phyloP scores from a whole-genome alignment of 2,329 filamentous ascomycete genomes.

The Sporothrix curviconia region DNA sequence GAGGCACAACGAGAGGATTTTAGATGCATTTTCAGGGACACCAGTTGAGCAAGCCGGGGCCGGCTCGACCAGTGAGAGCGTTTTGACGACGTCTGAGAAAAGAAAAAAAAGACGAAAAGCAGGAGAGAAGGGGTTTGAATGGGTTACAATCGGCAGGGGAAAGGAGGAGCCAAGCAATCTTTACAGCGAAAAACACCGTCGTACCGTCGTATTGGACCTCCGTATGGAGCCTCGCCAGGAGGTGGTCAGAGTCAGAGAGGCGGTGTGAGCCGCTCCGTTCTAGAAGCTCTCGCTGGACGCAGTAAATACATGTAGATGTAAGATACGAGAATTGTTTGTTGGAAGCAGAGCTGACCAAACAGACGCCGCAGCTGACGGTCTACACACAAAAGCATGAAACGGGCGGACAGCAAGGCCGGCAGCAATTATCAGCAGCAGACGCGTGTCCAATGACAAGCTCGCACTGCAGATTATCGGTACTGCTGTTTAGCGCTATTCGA shows the following conservation, averaged over 20 bases:
- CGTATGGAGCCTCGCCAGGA: too few species aligned
- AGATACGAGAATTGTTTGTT: too few species aligned
- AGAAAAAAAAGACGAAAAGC: not conserved
- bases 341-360: not conserved
- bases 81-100: not conserved
- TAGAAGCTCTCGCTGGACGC: not conserved
- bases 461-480: too few species aligned
- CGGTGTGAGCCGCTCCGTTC: too few species aligned
- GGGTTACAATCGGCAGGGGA: constrained; percentile 7
- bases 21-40: constrained; percentile 4
- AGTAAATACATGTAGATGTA: not conserved
- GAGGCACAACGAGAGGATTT: not conserved
- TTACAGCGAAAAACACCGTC: too few species aligned
- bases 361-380: not conserved
- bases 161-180: too few species aligned
- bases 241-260: not conserved
- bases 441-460: not conserved
- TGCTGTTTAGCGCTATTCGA: too few species aligned
- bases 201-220: too few species aligned
- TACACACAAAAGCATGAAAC: constrained; percentile 3
- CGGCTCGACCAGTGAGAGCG: not conserved
- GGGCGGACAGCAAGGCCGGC: not conserved
- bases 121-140: not conserved
- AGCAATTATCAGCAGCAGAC: not conserved
- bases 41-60: too few species aligned